Evolutionary conservation across 2,329 filamentous ascomycete genomes (phyloP), one percentile per base, ranked within the genome.

Genomic region (Juglanconis oblonga): DNA sequence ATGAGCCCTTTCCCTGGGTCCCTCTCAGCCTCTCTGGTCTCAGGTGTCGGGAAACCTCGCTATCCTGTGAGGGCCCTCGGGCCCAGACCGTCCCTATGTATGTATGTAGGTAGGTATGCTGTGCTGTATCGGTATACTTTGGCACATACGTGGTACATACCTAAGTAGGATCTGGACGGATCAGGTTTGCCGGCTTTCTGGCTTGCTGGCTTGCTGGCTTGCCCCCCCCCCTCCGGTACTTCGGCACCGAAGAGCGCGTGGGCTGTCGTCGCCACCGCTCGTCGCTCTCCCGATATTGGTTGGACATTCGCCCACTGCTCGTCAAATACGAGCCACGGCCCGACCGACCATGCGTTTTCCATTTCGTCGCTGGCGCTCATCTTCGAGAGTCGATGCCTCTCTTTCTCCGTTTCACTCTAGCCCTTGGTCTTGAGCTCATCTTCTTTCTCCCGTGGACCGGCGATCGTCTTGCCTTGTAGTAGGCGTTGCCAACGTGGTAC

Each of bases 401-500:
- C 38, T 7, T 42, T 14, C 7, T 45, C 45, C 9, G 45, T 31
- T 4, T 10, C 9, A 9, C 6, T 4, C 31, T 24, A 38, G 33
- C n/a, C 6, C 24, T 48, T 24, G 45, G 33, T 17, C 51, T 53
- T 35, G 58, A 55, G n/a, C 17, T 33, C 44, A 31, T 14, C 36
- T 33, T 52, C 32, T 50, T 49, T 32, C 36, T 29, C 45, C 51
- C 14, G n/a, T 35, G 24, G 31, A 11, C 52, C 24, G 10, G 17
- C 17, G 38, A 51, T 32, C 42, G 59, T 35, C 40, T 52, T 32
- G 56, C 53, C 29, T 72, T 76, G 68, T 71, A 75, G 65, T 76
- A 76, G 50, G 68, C 66, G 58, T 69, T 74, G 49, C 74, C 76
- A 47, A 77, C 66, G 44, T 71, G 69, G 57, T 75, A 72, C 42